Evolutionary conservation across 1,284 basidiomycete species (phyloP).

Genomic region (Moniliophthora roreri): DNA sequence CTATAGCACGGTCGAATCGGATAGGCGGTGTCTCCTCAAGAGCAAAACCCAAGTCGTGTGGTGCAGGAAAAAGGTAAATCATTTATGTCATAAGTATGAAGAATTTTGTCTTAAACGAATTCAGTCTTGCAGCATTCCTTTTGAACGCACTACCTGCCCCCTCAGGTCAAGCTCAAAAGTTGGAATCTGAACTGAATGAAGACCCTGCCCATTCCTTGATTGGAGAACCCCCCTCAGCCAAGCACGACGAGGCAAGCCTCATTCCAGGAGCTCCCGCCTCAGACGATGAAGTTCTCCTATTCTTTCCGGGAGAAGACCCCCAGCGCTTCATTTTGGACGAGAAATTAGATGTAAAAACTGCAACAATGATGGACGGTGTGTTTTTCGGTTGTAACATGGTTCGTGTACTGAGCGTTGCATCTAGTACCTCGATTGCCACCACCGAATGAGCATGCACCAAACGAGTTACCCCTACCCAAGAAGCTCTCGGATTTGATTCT

Average conservation of each 20-base stretch:
- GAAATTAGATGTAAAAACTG: conserved; percentile 48
- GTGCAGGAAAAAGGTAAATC: not conserved
- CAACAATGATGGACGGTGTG: conserved; percentile 53
- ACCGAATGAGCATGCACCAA: conserved; percentile 42
- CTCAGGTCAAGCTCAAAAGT: not conserved
- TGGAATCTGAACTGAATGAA: not conserved
- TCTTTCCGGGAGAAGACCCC: conserved; percentile 25
- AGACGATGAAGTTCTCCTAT: not conserved
- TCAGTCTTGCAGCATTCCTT: conserved; percentile 1
- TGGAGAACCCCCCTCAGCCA: not conserved
- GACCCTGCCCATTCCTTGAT: not conserved
- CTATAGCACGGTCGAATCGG: not conserved
- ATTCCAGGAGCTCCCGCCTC: not conserved
- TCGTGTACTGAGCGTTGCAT: not conserved
- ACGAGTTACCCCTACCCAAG: conserved; percentile 33
- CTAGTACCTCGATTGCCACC: conserved; percentile 53
- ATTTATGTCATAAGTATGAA: not conserved
- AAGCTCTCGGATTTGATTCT: conserved; percentile 31
- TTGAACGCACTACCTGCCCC: not conserved
- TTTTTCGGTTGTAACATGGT: not conserved
- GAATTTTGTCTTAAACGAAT: not conserved
- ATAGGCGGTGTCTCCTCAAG: not conserved
- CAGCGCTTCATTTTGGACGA: conserved; percentile 49
- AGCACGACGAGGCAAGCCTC: not conserved
- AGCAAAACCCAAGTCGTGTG: not conserved